These are phyloP conservation scores for Pseudogymnoascus sp. DNA, from an alignment of 2,329 filamentous ascomycete genomes.

Conservation along the genomic window DNA sequence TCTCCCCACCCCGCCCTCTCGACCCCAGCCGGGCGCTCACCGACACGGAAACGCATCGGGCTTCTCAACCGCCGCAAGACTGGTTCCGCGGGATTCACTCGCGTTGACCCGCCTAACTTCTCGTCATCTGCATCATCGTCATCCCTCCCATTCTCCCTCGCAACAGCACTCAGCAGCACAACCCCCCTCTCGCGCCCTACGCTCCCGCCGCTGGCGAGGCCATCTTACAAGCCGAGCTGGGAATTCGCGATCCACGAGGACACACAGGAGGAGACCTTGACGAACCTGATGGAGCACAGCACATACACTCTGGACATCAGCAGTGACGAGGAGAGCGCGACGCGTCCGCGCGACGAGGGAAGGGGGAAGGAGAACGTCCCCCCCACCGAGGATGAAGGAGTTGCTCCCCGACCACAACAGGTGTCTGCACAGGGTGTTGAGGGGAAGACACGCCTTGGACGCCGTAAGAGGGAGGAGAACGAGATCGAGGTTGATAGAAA, in stretches of 20 bases:
- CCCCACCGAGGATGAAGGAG: constrained; percentile 47
- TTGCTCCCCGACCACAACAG: constrained; percentile 13
- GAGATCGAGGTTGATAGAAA: constrained; percentile 54
- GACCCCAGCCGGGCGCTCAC: constrained; percentile 73
- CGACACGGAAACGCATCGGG: constrained; percentile 56
- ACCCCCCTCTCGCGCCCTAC: constrained; percentile 44
- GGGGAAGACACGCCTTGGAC: constrained; percentile 11
- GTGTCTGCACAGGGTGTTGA: constrained; percentile 14
- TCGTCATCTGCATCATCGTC: constrained; percentile 35
- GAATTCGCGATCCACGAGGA: constrained; percentile 95
- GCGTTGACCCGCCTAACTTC: constrained; percentile 63
- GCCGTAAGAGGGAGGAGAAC: constrained; percentile 38
- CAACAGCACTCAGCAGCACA: constrained; percentile 72
- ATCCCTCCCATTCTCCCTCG: constrained; percentile 67
- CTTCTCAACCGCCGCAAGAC: constrained; percentile 61
- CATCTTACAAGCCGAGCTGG: constrained; percentile 54
- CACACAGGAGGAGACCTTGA: constrained; percentile 79
- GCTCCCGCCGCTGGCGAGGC: constrained; percentile 19
- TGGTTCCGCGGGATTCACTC: constrained; percentile 48
- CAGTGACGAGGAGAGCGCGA: constrained; percentile 66
- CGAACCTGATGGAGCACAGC: constrained; percentile 86
- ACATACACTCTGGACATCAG: constrained; percentile 81
- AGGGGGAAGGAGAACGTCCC: constrained; percentile 91
- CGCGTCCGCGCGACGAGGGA: constrained; percentile 41
- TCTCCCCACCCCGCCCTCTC: constrained; percentile 44